Evolutionary conservation across 2,329 filamentous ascomycete species (phyloP).

Genomic region (Penicillium rolfsii): DNA sequence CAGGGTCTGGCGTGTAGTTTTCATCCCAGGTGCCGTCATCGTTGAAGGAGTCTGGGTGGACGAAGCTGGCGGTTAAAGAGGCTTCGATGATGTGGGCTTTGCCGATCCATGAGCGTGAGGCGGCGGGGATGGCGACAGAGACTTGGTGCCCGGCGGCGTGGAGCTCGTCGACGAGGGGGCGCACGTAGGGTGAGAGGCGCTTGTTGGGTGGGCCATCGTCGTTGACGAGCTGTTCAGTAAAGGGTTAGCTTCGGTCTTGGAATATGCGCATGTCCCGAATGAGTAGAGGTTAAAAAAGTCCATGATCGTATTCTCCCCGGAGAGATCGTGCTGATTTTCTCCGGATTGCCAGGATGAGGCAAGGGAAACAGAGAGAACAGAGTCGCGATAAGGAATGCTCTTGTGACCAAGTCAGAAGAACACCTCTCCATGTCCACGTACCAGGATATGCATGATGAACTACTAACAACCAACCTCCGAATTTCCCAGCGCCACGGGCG

Average conservation of each 20-base stretch:
- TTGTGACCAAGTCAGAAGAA: background rate
- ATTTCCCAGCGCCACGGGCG: constrained; percentile 17
- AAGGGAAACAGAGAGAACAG: constrained; percentile 2
- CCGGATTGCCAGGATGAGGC: constrained; percentile 5
- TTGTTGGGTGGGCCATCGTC: constrained; percentile 76
- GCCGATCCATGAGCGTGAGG: constrained; percentile 91
- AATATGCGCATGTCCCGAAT: background rate
- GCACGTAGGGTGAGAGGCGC: constrained; percentile 74
- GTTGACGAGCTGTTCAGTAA: constrained; percentile 54
- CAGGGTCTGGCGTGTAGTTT: constrained; percentile 48
- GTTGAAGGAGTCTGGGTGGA: constrained; percentile 61
- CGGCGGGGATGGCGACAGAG: constrained; percentile 83
- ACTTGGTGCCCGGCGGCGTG: constrained; percentile 75
- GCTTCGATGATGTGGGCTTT: constrained; percentile 94
- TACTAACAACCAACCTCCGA: background rate
- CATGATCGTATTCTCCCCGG: background rate
- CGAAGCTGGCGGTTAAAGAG: constrained; percentile 77
- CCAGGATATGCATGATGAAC: constrained; percentile 51
- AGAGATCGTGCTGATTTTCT: background rate
- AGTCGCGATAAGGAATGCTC: constrained; percentile 3
- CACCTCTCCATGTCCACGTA: constrained; percentile 33
- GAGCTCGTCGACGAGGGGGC: constrained; percentile 69
- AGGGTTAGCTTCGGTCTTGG: background rate
- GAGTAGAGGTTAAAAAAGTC: background rate
- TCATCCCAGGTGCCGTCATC: constrained; percentile 59